Evolutionary conservation across 176 grass and related monocot genomes (phyloP), one percentile per base, ranked within the genome.

Genomic region (Eleusine coracana): DNA sequence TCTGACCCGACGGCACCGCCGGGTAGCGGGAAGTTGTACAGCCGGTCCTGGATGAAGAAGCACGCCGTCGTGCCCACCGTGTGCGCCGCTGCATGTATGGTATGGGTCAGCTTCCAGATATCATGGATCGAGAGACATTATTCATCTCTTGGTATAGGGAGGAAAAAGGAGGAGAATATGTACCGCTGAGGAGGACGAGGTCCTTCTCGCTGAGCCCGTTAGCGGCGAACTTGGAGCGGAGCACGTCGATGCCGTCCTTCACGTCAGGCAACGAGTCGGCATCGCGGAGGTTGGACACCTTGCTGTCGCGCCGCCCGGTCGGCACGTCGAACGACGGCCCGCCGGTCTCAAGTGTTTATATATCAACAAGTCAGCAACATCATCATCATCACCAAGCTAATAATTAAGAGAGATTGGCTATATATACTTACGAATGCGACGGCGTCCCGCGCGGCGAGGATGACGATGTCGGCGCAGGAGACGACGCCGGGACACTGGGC

Each of bases 41-140:
- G 90, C 4, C 95, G 68, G 66, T 87, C 79, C 73, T 94, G 83
- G 3, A 94, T 56, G 78, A 97, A 97, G 88, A 97, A 97, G 86
- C 95, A 97, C 58, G 95, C 92, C 44, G 95, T 94, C 10, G 95
- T 94, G 7, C 95, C 95, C 31, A 97, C 93, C 13, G 94, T 97
- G 84, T 97, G 95, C 48, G 95, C 95, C n/a, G 92, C 91, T 93
- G 73, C 42, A 11, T 0, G 7, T 25, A 25, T 25, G 2, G 5
- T 6, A 23, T 42, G 41, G 41, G 41, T 42, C 41, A 42, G 41
- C 41, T 8, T 42, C 41, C 41, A 42, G 41, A 5, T 42, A 5
- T 42, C 41, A 42, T 8, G 41, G 41, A 8, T 42, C 6, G 41
- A 8, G 25, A 25, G 25, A 25, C 25, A 25, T 25, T 25, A 25